A percentile compares a stretch with the other conserved stretches of the same genome.
Evolutionary conservation across 2,329 filamentous ascomycete species (phyloP).

Genomic region (Chrysoporthe deuterocubensis): DNA sequence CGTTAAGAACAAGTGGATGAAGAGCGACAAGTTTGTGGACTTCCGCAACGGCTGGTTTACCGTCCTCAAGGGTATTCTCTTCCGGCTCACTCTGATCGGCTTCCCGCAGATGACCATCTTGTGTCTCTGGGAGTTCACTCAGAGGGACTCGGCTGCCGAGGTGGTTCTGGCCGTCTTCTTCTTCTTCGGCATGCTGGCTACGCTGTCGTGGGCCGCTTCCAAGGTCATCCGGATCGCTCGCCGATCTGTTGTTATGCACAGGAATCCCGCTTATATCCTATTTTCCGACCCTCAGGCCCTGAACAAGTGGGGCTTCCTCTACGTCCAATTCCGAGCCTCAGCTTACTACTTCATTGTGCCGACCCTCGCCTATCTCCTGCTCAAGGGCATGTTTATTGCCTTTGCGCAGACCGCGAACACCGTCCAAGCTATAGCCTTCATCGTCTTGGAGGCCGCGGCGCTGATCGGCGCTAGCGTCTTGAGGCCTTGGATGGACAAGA

Average conservation of each 20-base stretch:
- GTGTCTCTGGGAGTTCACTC: slow-evolving; percentile 91
- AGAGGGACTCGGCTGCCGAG: slow-evolving; percentile 81
- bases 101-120: slow-evolving; percentile 90
- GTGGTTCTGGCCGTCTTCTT: slow-evolving; percentile 89
- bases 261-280: slow-evolving; percentile 95
- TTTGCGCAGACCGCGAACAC: slow-evolving; percentile 73
- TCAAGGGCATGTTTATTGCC: slow-evolving; percentile 89
- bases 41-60: slow-evolving; percentile 95
- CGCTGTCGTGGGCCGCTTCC: slow-evolving; percentile 82
- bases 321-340: slow-evolving; percentile 93
- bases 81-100: slow-evolving; percentile 86
- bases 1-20: slow-evolving; percentile 76
- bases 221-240: slow-evolving; percentile 91
- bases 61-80: slow-evolving; percentile 90
- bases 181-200: slow-evolving; percentile 77
- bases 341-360: slow-evolving; percentile 95
- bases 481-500: slow-evolving; percentile 98
- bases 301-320: slow-evolving; percentile 98
- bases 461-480: slow-evolving; percentile 79
- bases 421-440: slow-evolving; percentile 78
- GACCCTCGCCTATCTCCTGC: slow-evolving; percentile 74
- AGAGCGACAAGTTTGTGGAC: slow-evolving; percentile 83
- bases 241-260: slow-evolving; percentile 87
- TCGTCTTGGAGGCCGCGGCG: slow-evolving; percentile 80
- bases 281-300: slow-evolving; percentile 93